Evolutionary conservation across 495 filamentous ascomycete genomes (phyloP).

Genomic region (Peziza echinospora): DNA sequence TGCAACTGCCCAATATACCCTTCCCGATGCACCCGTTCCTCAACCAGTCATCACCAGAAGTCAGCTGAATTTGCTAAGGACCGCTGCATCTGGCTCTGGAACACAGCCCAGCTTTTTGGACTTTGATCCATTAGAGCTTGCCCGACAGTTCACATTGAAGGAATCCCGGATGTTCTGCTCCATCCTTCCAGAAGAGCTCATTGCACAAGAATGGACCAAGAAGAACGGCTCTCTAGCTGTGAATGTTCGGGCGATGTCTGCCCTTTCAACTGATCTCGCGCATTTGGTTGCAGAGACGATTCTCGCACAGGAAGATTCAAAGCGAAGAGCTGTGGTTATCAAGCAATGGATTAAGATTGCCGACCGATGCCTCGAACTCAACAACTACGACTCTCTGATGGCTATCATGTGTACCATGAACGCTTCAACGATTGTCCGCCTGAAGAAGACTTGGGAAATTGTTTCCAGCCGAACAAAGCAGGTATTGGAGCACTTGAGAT

Average conservation of each 20-base stretch:
- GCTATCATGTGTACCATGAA: slow-evolving; percentile 87
- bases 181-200: slow-evolving; percentile 81
- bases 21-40: slow-evolving; percentile 49
- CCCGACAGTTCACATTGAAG: slow-evolving; percentile 82
- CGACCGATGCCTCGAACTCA: slow-evolving; percentile 61
- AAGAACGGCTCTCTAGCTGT: slow-evolving; percentile 52
- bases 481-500: slow-evolving; percentile 51
- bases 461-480: slow-evolving; percentile 71
- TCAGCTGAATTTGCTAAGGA: slow-evolving; percentile 47
- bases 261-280: slow-evolving; percentile 71
- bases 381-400: slow-evolving; percentile 94
- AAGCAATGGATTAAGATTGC: slow-evolving; percentile 99
- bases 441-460: slow-evolving; percentile 82
- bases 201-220: slow-evolving; percentile 85
- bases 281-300: slow-evolving; percentile 94
- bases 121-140: slow-evolving; percentile 81
- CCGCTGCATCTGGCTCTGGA: slow-evolving; percentile 46
- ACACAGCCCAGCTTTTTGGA: slow-evolving; percentile 57
- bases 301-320: slow-evolving; percentile 62
- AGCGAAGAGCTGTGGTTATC: slow-evolving; percentile 74
- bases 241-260: slow-evolving; percentile 91
- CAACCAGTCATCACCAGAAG: slow-evolving; percentile 48
- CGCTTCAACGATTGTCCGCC: slow-evolving; percentile 72
- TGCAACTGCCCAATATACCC: slow-evolving; percentile 43
- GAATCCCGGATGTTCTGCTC: slow-evolving; percentile 84